phyloP scores from a whole-genome alignment of 306 rosid species.

The Citrullus mucosospermus region DNA sequence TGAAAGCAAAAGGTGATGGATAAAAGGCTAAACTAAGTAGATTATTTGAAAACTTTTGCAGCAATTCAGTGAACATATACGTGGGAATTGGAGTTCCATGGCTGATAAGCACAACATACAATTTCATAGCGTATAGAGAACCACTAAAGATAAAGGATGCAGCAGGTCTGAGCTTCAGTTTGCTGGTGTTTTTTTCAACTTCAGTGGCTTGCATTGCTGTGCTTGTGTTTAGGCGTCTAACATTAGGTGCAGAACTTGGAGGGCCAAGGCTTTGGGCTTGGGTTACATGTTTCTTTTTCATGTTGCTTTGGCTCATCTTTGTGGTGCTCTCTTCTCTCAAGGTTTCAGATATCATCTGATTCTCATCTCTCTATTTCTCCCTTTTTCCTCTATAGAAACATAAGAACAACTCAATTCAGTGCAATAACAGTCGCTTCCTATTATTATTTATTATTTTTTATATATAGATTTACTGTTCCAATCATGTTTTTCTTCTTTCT shows the following conservation, averaged over 20 bases:
- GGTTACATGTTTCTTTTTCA: conserved; percentile 52
- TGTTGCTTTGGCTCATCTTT: conserved; percentile 73
- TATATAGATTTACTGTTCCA: background rate
- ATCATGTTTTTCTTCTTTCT: too few relatives aligned
- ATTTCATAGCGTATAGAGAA: conserved; percentile 52
- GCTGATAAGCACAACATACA: conserved; percentile 75
- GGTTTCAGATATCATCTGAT: conserved; percentile 56
- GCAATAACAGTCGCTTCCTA: background rate
- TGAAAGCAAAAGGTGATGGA: background rate
- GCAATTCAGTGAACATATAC: conserved; percentile 90
- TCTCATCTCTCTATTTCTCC: conserved; percentile 10
- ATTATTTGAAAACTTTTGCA: conserved; percentile 7
- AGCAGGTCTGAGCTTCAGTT: conserved; percentile 68
- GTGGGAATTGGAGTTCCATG: conserved; percentile 95
- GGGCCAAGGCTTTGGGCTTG: conserved; percentile 96
- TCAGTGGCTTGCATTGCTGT: conserved; percentile 70
- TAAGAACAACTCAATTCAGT: background rate
- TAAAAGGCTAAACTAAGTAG: background rate
- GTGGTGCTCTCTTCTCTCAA: conserved; percentile 64
- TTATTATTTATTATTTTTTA: too few relatives aligned
- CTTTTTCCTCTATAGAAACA: background rate
- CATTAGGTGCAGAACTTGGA: conserved; percentile 86
- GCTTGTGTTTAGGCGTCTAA: conserved; percentile 61
- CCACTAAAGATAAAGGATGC: conserved; percentile 70
- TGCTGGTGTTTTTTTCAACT: conserved; percentile 68